Evolutionary conservation across 768 basidiomycete genomes (phyloP), one percentile per base, ranked within the genome.

Genomic region (Postia placenta): DNA sequence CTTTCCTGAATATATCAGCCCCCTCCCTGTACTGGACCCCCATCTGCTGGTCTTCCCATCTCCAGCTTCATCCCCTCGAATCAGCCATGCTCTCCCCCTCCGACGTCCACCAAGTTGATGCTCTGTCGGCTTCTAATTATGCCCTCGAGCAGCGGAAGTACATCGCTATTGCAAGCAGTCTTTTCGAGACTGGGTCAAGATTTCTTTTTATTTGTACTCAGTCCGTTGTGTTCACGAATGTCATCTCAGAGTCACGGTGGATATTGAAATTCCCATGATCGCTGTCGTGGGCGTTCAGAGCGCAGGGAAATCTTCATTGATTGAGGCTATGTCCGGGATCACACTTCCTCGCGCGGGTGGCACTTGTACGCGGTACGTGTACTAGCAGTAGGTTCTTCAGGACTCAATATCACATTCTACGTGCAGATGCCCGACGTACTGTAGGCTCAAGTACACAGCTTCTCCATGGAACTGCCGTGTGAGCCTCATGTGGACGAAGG

Each of bases 291-390:
- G 87, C 1, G 74, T 72, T 2, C 87, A 89, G 54, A 84, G 80
- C 38, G 83, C 83, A 0, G 87, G 87, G 0, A 88, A 88, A 56
- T 86, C 84, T 0, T 88, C 86, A 0, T 70, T 88, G 3, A 87
- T 89, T 9, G 86, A 90, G 56, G 75, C 82, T 0, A 86, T 90
- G 36, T 85, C 83, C 0, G 83, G 85, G 0, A 77, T 88, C n/a
- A 81, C 76, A 0, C 66, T 88, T 0, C 85, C 85, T 19, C 74
- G 85, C 6, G 82, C 81, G 0, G 69, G 77, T 15, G 87, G 87
- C 0, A 87, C 87, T 0, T 88, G 87, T 50, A 90, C 87, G 1
- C 72, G 87, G 87, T 81, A 51, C 30, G n/a, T n/a, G n/a, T n/a
- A n/a, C n/a, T n/a, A n/a, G n/a, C n/a, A n/a, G n/a, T n/a, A n/a